Evolutionary conservation across 805 yeast genomes (phyloP).

Genomic region (Pichia californica): DNA sequence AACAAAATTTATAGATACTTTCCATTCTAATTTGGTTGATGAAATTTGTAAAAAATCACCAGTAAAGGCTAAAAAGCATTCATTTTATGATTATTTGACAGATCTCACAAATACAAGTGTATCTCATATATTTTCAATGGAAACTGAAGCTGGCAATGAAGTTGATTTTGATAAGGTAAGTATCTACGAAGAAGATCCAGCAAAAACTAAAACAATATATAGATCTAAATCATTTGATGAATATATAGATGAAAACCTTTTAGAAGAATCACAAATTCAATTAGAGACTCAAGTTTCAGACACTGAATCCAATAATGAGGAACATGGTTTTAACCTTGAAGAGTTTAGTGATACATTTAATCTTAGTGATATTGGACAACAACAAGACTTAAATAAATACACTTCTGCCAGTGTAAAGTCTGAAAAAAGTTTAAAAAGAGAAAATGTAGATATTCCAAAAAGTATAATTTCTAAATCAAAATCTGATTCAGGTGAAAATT

Average conservation of each 20-base stretch:
- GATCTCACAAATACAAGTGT: not conserved
- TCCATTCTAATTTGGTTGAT: no score
- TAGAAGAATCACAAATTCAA: no score
- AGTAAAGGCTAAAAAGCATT: not conserved
- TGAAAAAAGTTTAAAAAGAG: not conserved
- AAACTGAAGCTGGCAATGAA: not conserved
- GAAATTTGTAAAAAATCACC: no score
- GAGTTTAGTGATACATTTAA: conserved; percentile 7
- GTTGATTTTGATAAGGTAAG: conserved; percentile 1
- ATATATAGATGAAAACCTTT: not conserved
- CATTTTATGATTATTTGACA: not conserved
- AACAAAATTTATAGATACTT: no score
- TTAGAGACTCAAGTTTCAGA: no score
- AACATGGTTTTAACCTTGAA: conserved; percentile 7
- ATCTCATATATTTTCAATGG: not conserved
- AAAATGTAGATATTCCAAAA: not conserved
- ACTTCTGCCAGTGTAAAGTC: no score
- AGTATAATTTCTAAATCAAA: no score
- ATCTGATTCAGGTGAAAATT: not conserved
- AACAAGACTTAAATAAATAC: not conserved
- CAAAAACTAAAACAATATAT: conserved; percentile 12
- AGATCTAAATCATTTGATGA: conserved; percentile 11
- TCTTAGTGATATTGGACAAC: not conserved
- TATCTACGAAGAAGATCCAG: conserved; percentile 8
- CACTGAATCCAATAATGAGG: no score